Base-by-base conservation (phyloP, 352 stramenopile genomes). In the Phytophthora chlamydospora region DNA sequence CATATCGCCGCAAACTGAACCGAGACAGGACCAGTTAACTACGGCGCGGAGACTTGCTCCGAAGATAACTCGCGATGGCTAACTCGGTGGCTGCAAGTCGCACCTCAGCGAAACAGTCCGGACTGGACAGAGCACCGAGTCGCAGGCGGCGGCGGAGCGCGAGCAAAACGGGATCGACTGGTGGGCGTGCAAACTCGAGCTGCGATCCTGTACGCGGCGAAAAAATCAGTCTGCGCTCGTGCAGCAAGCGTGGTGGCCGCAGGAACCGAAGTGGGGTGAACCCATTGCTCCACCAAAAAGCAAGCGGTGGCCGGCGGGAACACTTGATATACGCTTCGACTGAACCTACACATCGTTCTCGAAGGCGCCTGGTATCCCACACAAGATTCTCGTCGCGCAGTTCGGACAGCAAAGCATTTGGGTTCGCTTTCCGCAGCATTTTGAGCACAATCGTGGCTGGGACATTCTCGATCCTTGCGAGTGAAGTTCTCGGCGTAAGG, bases 41-140 rank as follows among this genome's bases (percentile, higher is more conserved):
- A 24, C 21, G 21, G n/a, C n/a, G n/a, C n/a, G n/a, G 21, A 24
- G 21, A 24, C 21, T 24, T 24, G 21, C 21, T 24, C 21, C 21
- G 21, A 24, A 24, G 21, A 24, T 24, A 24, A 24, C 21, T 24
- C 21, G 21, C 21, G 21, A n/a, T n/a, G n/a, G n/a, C n/a, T n/a
- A n/a, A n/a, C 24, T 29, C 24, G 24, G 24, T 27, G 45, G 38
- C 38, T 44, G 38, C 38, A 44, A 38, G 29, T 44, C 34, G 19
- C 42, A 62, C 42, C 24, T 52, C 24, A 17, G 40, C 24, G 57
- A 59, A 65, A 65, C 58, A 60, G 58, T 19, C 8, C 33, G 10
- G 32, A 43, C 58, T 66, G 58, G 39, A 52, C 40, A 61, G 13
- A 16, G 36, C 8, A 11, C 11, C 14, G n/a, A 38, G 27, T 38